Evolutionary conservation across 257 asterid genomes (phyloP).

Genomic region (Forsythia viridissima): DNA sequence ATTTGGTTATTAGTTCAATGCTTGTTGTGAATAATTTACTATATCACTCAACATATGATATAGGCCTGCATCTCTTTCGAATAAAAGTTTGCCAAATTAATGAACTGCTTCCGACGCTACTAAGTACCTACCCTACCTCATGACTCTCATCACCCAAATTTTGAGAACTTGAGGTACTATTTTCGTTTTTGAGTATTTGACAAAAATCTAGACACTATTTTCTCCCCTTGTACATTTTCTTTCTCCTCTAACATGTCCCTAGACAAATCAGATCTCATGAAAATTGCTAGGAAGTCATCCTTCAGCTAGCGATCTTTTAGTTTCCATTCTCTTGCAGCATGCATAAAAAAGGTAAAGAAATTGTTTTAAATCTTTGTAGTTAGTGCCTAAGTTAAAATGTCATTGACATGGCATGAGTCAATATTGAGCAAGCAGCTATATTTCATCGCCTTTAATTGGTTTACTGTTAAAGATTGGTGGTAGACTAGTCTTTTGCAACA

Average conservation of each 20-base stretch:
- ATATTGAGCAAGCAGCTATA: neutral
- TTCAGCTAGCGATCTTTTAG: neutral
- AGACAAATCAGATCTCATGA: neutral
- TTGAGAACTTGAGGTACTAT: neutral
- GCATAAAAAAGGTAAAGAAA: neutral
- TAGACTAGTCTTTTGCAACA: neutral
- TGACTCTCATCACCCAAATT: neutral
- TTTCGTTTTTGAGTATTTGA: neutral
- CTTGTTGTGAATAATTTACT: neutral
- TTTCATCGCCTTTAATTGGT: conserved; percentile 1
- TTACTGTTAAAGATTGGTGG: neutral
- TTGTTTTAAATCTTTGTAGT: neutral
- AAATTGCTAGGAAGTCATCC: neutral
- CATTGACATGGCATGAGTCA: neutral
- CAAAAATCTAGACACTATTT: neutral
- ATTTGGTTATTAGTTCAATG: neutral
- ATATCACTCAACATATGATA: neutral
- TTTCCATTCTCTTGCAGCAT: neutral
- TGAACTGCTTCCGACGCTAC: neutral
- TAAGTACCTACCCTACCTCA: neutral
- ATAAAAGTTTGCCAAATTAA: neutral
- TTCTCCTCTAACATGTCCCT: neutral
- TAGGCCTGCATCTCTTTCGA: neutral
- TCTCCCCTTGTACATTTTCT: neutral
- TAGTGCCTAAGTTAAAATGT: neutral